Percentiles rank a stretch among this genome's conserved stretches.
Evolutionary conservation across 257 asterid genomes (phyloP).

Genomic region (Plectranthus barbatus): DNA sequence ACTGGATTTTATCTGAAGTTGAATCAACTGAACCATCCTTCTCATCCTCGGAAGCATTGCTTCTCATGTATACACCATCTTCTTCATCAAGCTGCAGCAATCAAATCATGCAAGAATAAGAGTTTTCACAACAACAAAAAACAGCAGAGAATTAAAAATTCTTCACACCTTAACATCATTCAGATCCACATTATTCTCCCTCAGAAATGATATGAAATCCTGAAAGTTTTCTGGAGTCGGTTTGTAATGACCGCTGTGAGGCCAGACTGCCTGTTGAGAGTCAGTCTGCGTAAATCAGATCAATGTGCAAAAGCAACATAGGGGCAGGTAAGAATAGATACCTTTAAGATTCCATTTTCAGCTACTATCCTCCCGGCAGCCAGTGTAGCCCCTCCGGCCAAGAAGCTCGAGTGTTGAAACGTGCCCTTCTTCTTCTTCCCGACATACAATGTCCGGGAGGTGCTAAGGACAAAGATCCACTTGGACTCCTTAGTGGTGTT

Average conservation of each 20-base stretch:
- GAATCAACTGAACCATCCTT: background rate
- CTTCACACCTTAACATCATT: constrained; percentile 40
- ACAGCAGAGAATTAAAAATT: background rate
- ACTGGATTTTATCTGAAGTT: background rate
- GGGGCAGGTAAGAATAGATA: background rate
- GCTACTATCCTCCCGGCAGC: constrained; percentile 68
- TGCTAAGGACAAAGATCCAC: constrained; percentile 60
- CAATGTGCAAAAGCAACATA: background rate
- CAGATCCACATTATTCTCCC: constrained; percentile 42
- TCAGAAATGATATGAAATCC: constrained; percentile 42
- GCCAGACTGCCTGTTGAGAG: constrained; percentile 46
- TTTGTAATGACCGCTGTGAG: constrained; percentile 63
- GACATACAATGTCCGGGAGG: constrained; percentile 36
- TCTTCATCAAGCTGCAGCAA: constrained; percentile 30
- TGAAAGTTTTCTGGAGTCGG: constrained; percentile 60
- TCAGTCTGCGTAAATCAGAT: background rate
- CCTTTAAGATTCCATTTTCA: constrained; percentile 46
- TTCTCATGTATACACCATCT: constrained; percentile 23
- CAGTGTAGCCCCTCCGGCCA: constrained; percentile 62
- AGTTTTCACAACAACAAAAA: background rate
- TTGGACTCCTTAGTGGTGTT: constrained; percentile 37
- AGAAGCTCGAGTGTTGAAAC: constrained; percentile 65
- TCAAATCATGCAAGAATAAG: constrained; percentile 3
- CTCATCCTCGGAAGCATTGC: constrained; percentile 31
- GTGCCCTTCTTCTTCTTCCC: constrained; percentile 56